Base-by-base conservation (phyloP, 75 land plant genomes). In the Selaginella tamariscina region DNA sequence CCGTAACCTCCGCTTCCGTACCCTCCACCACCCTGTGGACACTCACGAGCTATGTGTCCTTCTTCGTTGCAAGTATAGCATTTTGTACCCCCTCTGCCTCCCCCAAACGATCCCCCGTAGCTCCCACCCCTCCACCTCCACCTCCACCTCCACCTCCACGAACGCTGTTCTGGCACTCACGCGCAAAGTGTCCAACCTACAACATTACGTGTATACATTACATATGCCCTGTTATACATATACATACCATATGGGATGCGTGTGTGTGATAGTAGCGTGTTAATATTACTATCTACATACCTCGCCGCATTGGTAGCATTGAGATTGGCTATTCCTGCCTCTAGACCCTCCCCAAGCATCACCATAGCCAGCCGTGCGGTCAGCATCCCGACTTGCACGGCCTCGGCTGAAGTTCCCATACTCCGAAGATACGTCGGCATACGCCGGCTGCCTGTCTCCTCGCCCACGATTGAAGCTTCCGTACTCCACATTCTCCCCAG, bases 271-370 rank as follows among this genome's bases (percentile, higher is more conserved):
- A n/a, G n/a, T n/a, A n/a, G n/a, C n/a, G n/a, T n/a, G n/a, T n/a
- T n/a, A n/a, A n/a, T n/a, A n/a, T n/a, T n/a, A n/a, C n/a, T 20
- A 32, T 13, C 23, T 18, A 29, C 77, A 28, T 30, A 77, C 80
- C 80, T 78, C 79, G 68, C 80, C 80, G 65, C 80, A 78, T n/a
- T 24, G 69, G 73, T 74, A 78, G 72, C 80, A 78, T 27, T 60
- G 67, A 67, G 70, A 54, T 55, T 74, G 75, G 49, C 49, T 55
- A 20, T 56, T 68, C 30, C 56, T 29, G 23, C 65, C 77, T 39
- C 55, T 72, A 13, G 49, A 62, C 9, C 75, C 75, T 1, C 74
- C 74, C 78, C 78, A 72, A 5, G 70, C 49, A 49, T 76, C 78
- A 56, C 78, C 76, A 68, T 72, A 76, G n/a, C n/a, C n/a, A n/a